phyloP scores from a whole-genome alignment of 1,284 basidiomycete genomes.

The Anthracocystis walkeri region DNA sequence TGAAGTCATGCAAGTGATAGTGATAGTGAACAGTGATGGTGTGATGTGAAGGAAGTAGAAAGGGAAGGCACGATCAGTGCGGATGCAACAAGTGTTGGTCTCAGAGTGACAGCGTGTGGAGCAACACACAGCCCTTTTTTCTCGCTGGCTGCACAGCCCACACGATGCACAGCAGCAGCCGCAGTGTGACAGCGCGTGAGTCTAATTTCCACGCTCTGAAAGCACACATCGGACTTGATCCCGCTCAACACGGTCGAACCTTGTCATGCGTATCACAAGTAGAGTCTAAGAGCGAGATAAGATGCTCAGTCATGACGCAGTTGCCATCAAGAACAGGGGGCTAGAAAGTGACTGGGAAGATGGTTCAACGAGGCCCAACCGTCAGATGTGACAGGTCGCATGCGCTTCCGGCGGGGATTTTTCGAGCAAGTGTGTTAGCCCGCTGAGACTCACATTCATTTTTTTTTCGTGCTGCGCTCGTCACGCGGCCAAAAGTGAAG shows the following conservation, averaged over 20 bases:
- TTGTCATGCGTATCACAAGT: not conserved
- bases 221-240: not conserved
- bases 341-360: not conserved
- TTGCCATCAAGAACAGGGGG: not conserved
- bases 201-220: not conserved
- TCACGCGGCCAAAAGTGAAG: slow-evolving; percentile 11
- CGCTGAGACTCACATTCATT: not conserved
- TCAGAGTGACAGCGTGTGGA: slow-evolving; percentile 1
- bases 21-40: not conserved
- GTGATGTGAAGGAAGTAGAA: not conserved
- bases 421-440: not conserved
- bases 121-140: not conserved
- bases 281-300: not conserved
- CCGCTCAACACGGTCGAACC: not conserved
- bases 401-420: not conserved
- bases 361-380: slow-evolving; percentile 4
- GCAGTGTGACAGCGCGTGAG: not conserved
- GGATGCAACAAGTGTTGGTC: slow-evolving; percentile 14
- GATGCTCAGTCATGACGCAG: slow-evolving; percentile 1
- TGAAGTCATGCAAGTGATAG: slow-evolving; percentile 3
- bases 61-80: not conserved
- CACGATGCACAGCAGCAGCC: slow-evolving; percentile 1
- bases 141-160: slow-evolving; percentile 24
- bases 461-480: no score
- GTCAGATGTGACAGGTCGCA: slow-evolving; percentile 8